Evolutionary conservation across 73 alveolate genomes (phyloP), one percentile per base, ranked within the genome.

Genomic region (Urostyla sp.): DNA sequence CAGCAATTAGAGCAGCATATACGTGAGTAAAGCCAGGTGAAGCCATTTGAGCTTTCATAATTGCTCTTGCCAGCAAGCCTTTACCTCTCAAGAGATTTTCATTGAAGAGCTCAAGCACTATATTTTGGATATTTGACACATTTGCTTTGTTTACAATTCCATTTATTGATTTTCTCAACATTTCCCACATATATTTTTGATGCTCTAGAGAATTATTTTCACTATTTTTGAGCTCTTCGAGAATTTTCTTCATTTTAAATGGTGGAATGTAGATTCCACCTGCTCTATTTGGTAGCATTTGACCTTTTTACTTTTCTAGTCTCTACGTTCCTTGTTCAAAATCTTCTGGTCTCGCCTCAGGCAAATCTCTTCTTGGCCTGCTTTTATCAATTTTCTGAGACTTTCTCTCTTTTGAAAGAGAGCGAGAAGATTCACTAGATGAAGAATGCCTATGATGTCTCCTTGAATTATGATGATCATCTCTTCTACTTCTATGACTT

Each of bases 101-200:
- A 76, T 96, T 97, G 74, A 98, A 98, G 53, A 98, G 96, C 86
- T 98, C 99, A 53, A 95, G 92, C 43, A 91, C 90, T 27, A 94
- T 90, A 66, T 87, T 95, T 82, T 94, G 91, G 18, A 95, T 93
- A 60, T 96, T 95, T 38, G 98, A 83, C 24, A 90, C 89, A 74
- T 95, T 97, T 54, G 93, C 99, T 61, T 96, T 97, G 73, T 97
- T 97, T 72, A 96, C 87, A 24, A 96, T 85, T 46, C 99, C 99
- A 87, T 98, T 98, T 50, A 98, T 94, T 38, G 98, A 90, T 84
- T 98, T 98, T 54, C 99, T 84, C 38, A 98, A 79, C 35, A 94
- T 87, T 84, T 98, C 99, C 99, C 99, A 98, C 98, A 97, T 94
- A 56, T 90, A 93, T 76, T 96, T 95, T 75, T 98, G 97, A 90